phyloP scores from a whole-genome alignment of 495 filamentous ascomycete genomes.

The Neurospora sublineolata region DNA sequence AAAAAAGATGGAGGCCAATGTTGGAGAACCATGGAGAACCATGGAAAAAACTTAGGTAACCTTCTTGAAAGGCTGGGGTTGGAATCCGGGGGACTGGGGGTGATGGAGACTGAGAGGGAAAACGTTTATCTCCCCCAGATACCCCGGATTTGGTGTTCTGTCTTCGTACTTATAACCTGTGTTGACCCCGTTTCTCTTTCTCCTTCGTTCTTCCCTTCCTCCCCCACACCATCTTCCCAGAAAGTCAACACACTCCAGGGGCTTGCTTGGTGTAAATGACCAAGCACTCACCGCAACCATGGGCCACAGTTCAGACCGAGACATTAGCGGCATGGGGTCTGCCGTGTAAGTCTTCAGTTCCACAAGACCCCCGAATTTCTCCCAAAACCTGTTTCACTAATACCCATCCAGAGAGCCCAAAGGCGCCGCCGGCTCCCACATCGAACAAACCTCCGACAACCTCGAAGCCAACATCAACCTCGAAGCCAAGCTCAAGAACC shows the following conservation, averaged over 20 bases:
- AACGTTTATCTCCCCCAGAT: not conserved
- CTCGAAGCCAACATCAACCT: constrained; percentile 36
- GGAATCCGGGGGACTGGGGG: not conserved
- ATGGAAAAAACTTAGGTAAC: not conserved
- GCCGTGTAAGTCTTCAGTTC: not conserved
- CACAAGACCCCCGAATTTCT: not conserved
- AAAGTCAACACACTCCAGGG: not conserved
- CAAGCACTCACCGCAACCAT: not conserved
- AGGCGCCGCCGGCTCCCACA: constrained; percentile 20
- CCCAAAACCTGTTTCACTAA: not conserved
- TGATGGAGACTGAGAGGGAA: not conserved
- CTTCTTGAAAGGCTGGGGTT: not conserved
- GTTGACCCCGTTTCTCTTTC: not conserved
- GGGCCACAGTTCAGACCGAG: not conserved
- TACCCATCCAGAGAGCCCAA: constrained; percentile 13
- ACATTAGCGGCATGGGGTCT: not conserved
- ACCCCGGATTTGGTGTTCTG: not conserved
- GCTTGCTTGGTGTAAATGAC: not conserved
- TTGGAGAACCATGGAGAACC: not conserved
- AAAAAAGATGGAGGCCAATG: not conserved
- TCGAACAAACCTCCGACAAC: constrained; percentile 23
- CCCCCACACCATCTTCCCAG: not conserved
- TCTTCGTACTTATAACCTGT: not conserved
- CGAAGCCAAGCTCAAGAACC: constrained; percentile 42
- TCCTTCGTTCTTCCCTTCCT: not conserved